phyloP scores from a whole-genome alignment of 768 basidiomycete genomes.

The Pleurotus sapidus region DNA sequence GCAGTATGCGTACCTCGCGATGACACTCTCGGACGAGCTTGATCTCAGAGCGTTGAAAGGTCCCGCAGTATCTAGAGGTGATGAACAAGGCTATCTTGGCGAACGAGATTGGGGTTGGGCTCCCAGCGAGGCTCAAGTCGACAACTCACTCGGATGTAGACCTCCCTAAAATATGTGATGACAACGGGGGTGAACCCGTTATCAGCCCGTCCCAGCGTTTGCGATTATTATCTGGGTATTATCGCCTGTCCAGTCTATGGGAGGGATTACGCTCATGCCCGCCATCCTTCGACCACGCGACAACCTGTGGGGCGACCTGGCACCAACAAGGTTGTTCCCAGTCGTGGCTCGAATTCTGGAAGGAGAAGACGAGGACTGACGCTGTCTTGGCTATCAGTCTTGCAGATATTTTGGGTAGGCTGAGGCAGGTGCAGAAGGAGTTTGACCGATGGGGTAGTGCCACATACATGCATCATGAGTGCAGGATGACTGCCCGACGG shows the following conservation, averaged over 20 bases:
- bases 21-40: constrained; percentile 72
- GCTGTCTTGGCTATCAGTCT: constrained; percentile 54
- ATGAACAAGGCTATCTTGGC: constrained; percentile 59
- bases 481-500: constrained; percentile 55
- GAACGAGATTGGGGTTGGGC: constrained; percentile 11
- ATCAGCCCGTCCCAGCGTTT: constrained; percentile 59
- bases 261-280: constrained; percentile 57
- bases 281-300: constrained; percentile 61
- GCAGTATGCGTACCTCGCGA: constrained; percentile 69
- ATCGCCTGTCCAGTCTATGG: constrained; percentile 66
- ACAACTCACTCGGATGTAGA: neutral
- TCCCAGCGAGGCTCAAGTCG: neutral
- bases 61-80: constrained; percentile 68
- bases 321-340: constrained; percentile 71
- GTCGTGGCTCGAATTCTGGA: constrained; percentile 79
- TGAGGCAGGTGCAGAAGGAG: constrained; percentile 61
- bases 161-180: neutral
- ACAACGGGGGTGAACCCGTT: constrained; percentile 33
- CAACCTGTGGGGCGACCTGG: constrained; percentile 65
- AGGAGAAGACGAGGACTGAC: constrained; percentile 63
- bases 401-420: constrained; percentile 65
- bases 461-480: constrained; percentile 80
- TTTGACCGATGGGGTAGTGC: constrained; percentile 70
- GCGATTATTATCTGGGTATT: constrained; percentile 66
- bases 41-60: constrained; percentile 58